These are phyloP conservation scores for Dothiorella sarmentorum DNA, from an alignment of 2,329 filamentous ascomycete species.

Conservation along the genomic window DNA sequence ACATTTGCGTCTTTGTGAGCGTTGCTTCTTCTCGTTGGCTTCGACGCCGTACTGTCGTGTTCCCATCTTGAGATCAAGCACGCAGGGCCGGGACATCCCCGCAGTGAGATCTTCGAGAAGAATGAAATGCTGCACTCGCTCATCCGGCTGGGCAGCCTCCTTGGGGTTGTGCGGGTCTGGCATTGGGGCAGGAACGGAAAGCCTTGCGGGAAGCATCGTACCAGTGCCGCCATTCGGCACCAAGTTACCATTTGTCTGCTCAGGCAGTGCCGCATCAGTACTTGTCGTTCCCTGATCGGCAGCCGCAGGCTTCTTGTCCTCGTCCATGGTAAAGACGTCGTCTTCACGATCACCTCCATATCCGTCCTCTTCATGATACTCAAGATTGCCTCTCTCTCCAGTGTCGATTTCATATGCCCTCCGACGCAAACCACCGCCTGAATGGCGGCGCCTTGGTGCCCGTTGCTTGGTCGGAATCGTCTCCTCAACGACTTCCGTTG, in stretches of 20 bases:
- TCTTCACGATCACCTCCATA: slow-evolving; percentile 77
- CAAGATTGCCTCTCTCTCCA: slow-evolving; percentile 66
- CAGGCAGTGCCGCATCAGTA: not conserved
- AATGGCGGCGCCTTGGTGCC: slow-evolving; percentile 66
- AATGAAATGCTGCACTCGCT: slow-evolving; percentile 85
- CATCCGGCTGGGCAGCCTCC: slow-evolving; percentile 46
- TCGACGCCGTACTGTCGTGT: slow-evolving; percentile 95
- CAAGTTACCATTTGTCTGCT: slow-evolving; percentile 1
- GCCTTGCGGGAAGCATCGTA: slow-evolving; percentile 32
- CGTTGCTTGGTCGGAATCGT: slow-evolving; percentile 24
- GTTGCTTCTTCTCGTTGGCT: slow-evolving; percentile 85
- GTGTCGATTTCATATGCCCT: slow-evolving; percentile 65
- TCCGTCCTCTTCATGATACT: slow-evolving; percentile 88
- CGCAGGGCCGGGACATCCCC: slow-evolving; percentile 93
- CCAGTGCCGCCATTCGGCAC: slow-evolving; percentile 15
- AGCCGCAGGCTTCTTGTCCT: slow-evolving; percentile 30
- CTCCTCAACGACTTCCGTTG: slow-evolving; percentile 23
- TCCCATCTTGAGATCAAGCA: slow-evolving; percentile 98
- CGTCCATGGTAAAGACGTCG: slow-evolving; percentile 66
- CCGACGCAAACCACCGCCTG: slow-evolving; percentile 77
- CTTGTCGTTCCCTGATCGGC: not conserved
- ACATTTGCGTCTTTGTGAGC: slow-evolving; percentile 90
- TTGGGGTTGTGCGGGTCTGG: slow-evolving; percentile 40
- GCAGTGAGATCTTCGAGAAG: slow-evolving; percentile 92
- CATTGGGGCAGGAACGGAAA: slow-evolving; percentile 20